Conservation (phyloP, 805 yeast genomes). For the Starmerella vaccinii region DNA sequence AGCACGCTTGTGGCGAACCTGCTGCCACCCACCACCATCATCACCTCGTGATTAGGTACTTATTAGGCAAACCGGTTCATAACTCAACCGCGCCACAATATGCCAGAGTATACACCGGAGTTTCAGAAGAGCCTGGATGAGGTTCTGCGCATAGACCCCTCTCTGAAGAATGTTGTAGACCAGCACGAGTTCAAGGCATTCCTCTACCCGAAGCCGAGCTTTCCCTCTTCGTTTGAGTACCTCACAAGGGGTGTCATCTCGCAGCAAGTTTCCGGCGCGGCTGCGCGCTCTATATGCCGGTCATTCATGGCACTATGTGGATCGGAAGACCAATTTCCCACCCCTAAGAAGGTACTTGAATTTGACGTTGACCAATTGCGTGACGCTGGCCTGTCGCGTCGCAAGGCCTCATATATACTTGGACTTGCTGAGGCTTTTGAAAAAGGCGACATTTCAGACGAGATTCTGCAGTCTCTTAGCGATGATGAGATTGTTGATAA, state of each 20-base stretch:
- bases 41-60: not conserved
- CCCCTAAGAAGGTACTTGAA: constrained; percentile 40
- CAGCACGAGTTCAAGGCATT: constrained; percentile 21
- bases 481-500: constrained; percentile 31
- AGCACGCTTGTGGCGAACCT: not conserved
- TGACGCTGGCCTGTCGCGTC: constrained; percentile 54
- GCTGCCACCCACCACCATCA: not conserved
- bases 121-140: constrained; percentile 19
- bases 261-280: constrained; percentile 46
- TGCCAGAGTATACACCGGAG: constrained; percentile 8
- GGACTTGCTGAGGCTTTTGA: constrained; percentile 42
- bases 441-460: constrained; percentile 26
- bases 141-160: constrained; percentile 23
- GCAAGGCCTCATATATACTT: constrained; percentile 56
- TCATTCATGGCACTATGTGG: constrained; percentile 36
- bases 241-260: constrained; percentile 27
- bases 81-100: not conserved
- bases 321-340: constrained; percentile 35
- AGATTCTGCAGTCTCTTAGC: constrained; percentile 18
- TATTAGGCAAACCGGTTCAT: not conserved
- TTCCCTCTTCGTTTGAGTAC: constrained; percentile 23
- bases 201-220: constrained; percentile 1
- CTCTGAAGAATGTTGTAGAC: constrained; percentile 14
- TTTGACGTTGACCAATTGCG: constrained; percentile 42
- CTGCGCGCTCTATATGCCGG: constrained; percentile 55